Evolutionary conservation across 768 basidiomycete species (phyloP).

Genomic region (Omphalotus guepiniiformis): DNA sequence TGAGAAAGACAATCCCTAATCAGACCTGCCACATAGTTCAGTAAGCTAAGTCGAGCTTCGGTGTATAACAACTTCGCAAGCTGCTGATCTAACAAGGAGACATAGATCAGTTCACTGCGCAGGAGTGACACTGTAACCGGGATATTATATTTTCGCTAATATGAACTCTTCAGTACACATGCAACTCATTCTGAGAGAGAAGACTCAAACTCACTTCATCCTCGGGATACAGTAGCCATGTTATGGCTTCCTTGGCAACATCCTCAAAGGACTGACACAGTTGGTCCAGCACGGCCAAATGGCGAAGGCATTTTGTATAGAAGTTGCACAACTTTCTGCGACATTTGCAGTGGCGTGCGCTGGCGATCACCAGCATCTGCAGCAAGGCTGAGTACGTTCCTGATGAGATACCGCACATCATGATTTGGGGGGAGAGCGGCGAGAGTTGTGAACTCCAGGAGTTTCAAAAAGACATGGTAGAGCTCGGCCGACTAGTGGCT

Average conservation of each 20-base stretch:
- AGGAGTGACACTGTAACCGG: constrained; percentile 89
- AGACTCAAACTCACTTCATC: constrained; percentile 68
- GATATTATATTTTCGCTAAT: constrained; percentile 92
- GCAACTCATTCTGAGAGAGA: not conserved
- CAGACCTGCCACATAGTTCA: constrained; percentile 78
- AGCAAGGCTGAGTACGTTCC: constrained; percentile 80
- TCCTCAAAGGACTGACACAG: constrained; percentile 87
- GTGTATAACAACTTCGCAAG: constrained; percentile 80
- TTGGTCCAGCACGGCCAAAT: constrained; percentile 80
- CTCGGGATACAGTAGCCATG: constrained; percentile 94
- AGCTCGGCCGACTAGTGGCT: constrained; percentile 61
- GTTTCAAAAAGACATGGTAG: constrained; percentile 62
- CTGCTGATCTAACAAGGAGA: constrained; percentile 81
- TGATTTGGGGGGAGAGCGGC: constrained; percentile 74
- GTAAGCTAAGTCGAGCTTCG: constrained; percentile 71
- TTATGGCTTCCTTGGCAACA: constrained; percentile 93
- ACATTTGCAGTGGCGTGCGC: constrained; percentile 86
- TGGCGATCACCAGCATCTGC: constrained; percentile 74
- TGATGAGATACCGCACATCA: constrained; percentile 80
- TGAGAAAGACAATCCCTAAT: constrained; percentile 82
- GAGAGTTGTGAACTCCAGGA: constrained; percentile 50
- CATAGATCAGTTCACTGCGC: constrained; percentile 75
- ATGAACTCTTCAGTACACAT: constrained; percentile 12
- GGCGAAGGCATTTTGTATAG: constrained; percentile 86
- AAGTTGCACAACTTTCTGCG: constrained; percentile 94